phyloP scores from a whole-genome alignment of 2,329 filamentous ascomycete genomes.

The Calonectria leucothoes region DNA sequence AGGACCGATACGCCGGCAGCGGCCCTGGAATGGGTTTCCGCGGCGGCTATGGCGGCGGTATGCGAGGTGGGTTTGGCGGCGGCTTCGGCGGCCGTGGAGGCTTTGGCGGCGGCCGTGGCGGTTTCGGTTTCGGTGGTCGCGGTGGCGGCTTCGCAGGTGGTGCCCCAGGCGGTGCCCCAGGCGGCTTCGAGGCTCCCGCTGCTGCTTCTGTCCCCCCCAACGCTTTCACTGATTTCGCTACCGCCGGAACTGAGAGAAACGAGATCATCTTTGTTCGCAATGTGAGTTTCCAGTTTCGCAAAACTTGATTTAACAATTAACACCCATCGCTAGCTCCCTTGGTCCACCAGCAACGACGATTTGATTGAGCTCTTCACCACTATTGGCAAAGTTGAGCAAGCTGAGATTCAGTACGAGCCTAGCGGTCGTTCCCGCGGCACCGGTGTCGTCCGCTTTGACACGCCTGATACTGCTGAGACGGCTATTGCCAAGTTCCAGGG shows the following conservation, averaged over 20 bases:
- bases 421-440: slow-evolving; percentile 95
- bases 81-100: slow-evolving; percentile 66
- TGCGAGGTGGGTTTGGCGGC: slow-evolving; percentile 70
- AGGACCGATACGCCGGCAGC: slow-evolving; percentile 88
- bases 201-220: slow-evolving; percentile 74
- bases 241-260: slow-evolving; percentile 84
- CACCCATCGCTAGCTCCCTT: slow-evolving; percentile 77
- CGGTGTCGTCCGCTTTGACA: slow-evolving; percentile 96
- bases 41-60: slow-evolving; percentile 70
- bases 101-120: slow-evolving; percentile 65
- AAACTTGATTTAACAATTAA: slow-evolving; percentile 24
- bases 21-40: slow-evolving; percentile 66
- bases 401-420: slow-evolving; percentile 99
- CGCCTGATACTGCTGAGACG: slow-evolving; percentile 85
- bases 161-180: slow-evolving; percentile 39
- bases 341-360: slow-evolving; percentile 99
- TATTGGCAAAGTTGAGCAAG: slow-evolving; percentile 96
- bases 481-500: slow-evolving; percentile 97
- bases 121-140: slow-evolving; percentile 56
- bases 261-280: slow-evolving; percentile 96
- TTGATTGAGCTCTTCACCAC: slow-evolving; percentile 96
- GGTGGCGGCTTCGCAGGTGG: slow-evolving; percentile 43
- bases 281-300: slow-evolving; percentile 66
- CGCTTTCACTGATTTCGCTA: slow-evolving; percentile 93
- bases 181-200: slow-evolving; percentile 59